These are phyloP conservation scores for Kuraishia piskuri DNA, from an alignment of 805 yeast genomes.

Conservation along the genomic window DNA sequence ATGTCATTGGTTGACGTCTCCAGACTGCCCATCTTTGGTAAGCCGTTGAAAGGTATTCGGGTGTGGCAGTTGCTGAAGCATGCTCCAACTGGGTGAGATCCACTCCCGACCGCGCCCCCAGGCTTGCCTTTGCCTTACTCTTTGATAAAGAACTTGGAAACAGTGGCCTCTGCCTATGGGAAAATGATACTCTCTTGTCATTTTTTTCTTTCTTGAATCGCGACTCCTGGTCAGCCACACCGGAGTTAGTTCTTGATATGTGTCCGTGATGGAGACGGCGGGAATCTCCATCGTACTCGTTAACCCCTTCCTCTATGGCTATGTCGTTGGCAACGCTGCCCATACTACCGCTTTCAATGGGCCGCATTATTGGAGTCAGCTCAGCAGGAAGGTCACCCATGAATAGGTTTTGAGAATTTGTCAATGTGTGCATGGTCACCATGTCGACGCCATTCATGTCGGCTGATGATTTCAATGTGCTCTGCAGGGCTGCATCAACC, in stretches of 20 bases:
- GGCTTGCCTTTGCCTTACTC: neutral
- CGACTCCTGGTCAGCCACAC: neutral
- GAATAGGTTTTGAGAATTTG: neutral
- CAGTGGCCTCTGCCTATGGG: neutral
- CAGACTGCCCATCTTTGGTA: slow-evolving; percentile 83
- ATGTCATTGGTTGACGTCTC: slow-evolving; percentile 82
- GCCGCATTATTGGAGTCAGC: slow-evolving; percentile 2
- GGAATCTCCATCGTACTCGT: neutral
- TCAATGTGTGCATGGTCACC: neutral
- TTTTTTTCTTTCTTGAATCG: neutral
- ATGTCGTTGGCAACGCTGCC: neutral
- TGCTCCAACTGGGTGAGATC: neutral
- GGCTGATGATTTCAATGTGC: neutral
- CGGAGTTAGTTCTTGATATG: neutral
- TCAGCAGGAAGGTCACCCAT: neutral
- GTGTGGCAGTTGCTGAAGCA: neutral
- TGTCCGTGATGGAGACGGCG: neutral
- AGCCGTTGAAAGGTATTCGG: slow-evolving; percentile 27
- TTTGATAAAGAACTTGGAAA: neutral
- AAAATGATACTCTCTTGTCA: neutral
- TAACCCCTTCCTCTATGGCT: neutral
- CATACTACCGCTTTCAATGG: no score
- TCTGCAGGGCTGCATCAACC: neutral
- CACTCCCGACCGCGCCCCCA: neutral
- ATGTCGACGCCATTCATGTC: neutral